A percentile compares a stretch with the other conserved stretches of the same genome.
These are phyloP conservation scores for Myrmaecium sp. DNA, from an alignment of 2,329 filamentous ascomycete genomes.

Conservation along the genomic window DNA sequence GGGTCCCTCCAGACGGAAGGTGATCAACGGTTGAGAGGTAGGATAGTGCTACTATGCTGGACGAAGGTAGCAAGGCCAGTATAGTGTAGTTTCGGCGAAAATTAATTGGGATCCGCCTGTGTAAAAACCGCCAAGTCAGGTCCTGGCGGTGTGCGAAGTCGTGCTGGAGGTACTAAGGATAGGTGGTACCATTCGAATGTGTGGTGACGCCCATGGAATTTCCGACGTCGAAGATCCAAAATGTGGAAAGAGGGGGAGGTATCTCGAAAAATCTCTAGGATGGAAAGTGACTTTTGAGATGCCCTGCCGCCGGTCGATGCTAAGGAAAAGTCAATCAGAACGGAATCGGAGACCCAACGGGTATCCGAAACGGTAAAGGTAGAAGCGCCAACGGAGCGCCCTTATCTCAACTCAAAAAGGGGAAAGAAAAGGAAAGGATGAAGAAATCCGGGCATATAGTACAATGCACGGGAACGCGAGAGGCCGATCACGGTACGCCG, in stretches of 20 bases:
- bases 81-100: not conserved
- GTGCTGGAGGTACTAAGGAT: conserved; percentile 2
- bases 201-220: conserved; percentile 1
- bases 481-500: conserved; percentile 4
- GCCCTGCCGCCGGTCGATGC: too few species aligned
- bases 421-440: conserved; percentile 1
- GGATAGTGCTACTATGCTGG: conserved; percentile 4
- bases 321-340: conserved; percentile 3
- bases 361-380: too few species aligned
- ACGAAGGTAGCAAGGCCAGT: not conserved
- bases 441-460: conserved; percentile 4
- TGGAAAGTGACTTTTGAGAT: too few species aligned
- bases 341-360: conserved; percentile 5
- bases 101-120: conserved; percentile 9
- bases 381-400: conserved; percentile 4
- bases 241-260: not conserved
- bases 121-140: conserved; percentile 4
- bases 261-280: conserved; percentile 2
- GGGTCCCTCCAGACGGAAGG: conserved; percentile 9
- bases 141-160: conserved; percentile 2
- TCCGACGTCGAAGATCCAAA: not conserved
- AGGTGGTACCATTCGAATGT: conserved; percentile 3
- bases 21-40: conserved; percentile 16
- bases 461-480: conserved; percentile 6
- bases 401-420: conserved; percentile 2